Percentiles rank a stretch among this genome's conserved stretches.
phyloP scores from a whole-genome alignment of 371 early-diverging fungal genomes.

The Basidiobolus meristosporus region DNA sequence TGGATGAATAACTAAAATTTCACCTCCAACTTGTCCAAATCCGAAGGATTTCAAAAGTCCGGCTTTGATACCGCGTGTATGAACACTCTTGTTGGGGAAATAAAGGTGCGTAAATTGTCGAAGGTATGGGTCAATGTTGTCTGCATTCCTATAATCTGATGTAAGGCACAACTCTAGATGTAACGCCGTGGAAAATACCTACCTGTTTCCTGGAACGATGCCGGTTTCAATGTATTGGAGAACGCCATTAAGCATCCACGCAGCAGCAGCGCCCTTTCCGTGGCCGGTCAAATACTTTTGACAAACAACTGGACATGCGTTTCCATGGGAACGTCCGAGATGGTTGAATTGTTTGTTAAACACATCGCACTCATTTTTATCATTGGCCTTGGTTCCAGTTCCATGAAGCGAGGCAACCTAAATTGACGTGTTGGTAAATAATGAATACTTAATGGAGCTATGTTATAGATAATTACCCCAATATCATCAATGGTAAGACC shows the following conservation, averaged over 20 bases:
- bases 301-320: conserved; percentile 62
- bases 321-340: conserved; percentile 79
- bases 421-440: too few species aligned
- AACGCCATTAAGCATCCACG: conserved; percentile 93
- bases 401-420: conserved; percentile 90
- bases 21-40: conserved; percentile 93
- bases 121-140: conserved; percentile 75
- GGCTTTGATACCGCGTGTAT: conserved; percentile 89
- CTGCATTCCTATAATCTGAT: conserved; percentile 36
- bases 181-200: too few species aligned
- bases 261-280: conserved; percentile 92
- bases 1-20: conserved; percentile 78
- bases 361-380: conserved; percentile 87
- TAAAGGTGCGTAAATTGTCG: conserved; percentile 63
- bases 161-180: too few species aligned
- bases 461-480: conserved; percentile 17
- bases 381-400: conserved; percentile 91
- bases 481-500: conserved; percentile 88
- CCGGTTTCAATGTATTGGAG: conserved; percentile 77
- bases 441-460: too few species aligned
- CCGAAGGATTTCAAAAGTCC: conserved; percentile 89
- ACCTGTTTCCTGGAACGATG: conserved; percentile 82
- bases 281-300: conserved; percentile 94
- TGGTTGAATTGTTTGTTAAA: conserved; percentile 73
- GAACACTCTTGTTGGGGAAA: conserved; percentile 73